Base-by-base conservation (phyloP, 345 rosid genomes). In the Ailanthus altissimus region DNA sequence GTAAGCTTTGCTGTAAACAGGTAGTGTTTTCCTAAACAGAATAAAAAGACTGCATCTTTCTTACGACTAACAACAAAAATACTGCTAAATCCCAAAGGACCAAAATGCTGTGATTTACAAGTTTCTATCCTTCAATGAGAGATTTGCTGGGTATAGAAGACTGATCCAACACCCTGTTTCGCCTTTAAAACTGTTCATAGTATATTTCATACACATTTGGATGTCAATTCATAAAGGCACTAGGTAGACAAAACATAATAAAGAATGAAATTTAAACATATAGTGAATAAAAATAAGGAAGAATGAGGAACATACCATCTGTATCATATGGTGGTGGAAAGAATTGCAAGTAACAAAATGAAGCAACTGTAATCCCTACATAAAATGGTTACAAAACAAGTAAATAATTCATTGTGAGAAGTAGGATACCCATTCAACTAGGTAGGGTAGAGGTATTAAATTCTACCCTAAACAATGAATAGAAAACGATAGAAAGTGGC, bases 261-360 rank as follows among this genome's bases (percentile, higher is more conserved):
- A 0, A 36, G 28, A 38, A 50, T 7, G 32, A 40, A 5, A 42
- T 3, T 32, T 3, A 61, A 45, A 45, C 63, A 47, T 42, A 2
- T 0, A 42, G 58, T 14, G 2, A 54, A 54, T 5, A 67, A 26
- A 28, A 13, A 20, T 53, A 65, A 46, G 63, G 47, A 42, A 43
- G 21, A 72, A 15, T 54, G n/a, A n/a, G 57, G 61, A 23, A 49
- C 81, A 77, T 81, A 91, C 97, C 96, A 56, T 90, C 89, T 8
- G 83, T 74, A 76, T 90, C 87, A 70, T 93, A 86, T 0, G 94
- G 97, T 5, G 91, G 91, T 3, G 93, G 96, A 59, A 90, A 93
- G 82, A 93, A 93, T 84, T 93, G 96, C 78, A 90, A 76, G 84
- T 93, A 93, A 78, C 97, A 93, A 81, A 93, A 86, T 50, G 86